These are phyloP conservation scores for Solanum pennellii DNA, from an alignment of 257 asterid species.

Conservation along the genomic window DNA sequence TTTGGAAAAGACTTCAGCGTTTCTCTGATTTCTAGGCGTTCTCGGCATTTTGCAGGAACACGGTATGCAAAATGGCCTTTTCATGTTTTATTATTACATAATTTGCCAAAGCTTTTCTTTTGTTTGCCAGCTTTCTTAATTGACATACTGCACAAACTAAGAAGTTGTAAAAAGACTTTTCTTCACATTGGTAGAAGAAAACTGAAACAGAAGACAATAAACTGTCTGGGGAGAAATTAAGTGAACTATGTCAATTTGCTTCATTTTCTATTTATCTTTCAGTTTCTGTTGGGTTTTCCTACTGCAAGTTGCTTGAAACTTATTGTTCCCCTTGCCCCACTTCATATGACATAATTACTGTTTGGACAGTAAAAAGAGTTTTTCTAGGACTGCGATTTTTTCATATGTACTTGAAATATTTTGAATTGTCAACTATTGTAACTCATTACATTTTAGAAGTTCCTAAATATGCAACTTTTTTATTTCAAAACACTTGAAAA, in stretches of 20 bases:
- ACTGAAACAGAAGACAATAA: neutral
- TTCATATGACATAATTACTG: neutral
- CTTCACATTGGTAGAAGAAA: neutral
- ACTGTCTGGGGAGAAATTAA: neutral
- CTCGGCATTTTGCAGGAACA: slow-evolving; percentile 99
- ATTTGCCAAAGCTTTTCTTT: neutral
- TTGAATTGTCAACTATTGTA: neutral
- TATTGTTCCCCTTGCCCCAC: neutral
- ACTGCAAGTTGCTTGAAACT: neutral
- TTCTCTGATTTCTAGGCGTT: slow-evolving; percentile 83
- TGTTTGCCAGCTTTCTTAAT: neutral
- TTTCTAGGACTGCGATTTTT: neutral
- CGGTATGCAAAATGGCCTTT: slow-evolving; percentile 41
- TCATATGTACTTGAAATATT: neutral
- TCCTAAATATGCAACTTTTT: neutral
- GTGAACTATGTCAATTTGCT: neutral
- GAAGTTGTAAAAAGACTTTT: neutral
- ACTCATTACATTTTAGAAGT: neutral
- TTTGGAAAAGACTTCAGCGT: slow-evolving; percentile 94
- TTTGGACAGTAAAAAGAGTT: neutral
- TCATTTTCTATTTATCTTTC: neutral
- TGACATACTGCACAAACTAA: neutral
- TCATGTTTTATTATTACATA: neutral
- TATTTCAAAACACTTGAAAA: neutral
- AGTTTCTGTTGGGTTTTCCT: neutral